These are phyloP conservation scores for Nicotiana rustica DNA, from an alignment of 305 asterid genomes.

Conservation along the genomic window DNA sequence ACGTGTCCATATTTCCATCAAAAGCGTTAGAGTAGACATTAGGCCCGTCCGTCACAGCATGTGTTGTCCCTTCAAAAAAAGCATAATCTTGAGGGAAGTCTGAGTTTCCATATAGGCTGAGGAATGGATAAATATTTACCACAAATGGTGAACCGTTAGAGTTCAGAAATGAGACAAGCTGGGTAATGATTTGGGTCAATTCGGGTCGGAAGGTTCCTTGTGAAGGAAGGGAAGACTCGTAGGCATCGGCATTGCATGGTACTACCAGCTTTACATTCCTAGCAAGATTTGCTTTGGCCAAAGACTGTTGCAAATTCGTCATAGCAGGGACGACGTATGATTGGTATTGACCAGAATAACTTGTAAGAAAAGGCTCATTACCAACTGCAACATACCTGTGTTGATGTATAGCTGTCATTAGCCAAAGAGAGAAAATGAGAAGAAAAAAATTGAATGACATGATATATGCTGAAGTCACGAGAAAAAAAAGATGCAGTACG, in stretches of 20 bases:
- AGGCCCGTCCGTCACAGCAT: slow-evolving; percentile 78
- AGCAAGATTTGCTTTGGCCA: slow-evolving; percentile 74
- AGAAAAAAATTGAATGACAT: slow-evolving; percentile 11
- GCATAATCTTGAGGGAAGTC: slow-evolving; percentile 97
- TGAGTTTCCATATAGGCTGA: slow-evolving; percentile 80
- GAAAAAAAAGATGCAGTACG: neutral
- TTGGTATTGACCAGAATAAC: slow-evolving; percentile 83
- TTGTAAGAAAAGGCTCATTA: slow-evolving; percentile 84
- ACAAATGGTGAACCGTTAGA: slow-evolving; percentile 88
- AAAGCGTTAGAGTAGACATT: slow-evolving; percentile 81
- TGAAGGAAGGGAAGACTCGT: slow-evolving; percentile 83
- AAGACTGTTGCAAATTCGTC: slow-evolving; percentile 74
- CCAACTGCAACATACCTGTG: slow-evolving; percentile 90
- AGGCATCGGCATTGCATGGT: slow-evolving; percentile 99
- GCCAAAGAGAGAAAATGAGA: slow-evolving; percentile 31
- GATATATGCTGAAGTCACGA: neutral
- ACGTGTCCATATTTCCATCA: slow-evolving; percentile 91
- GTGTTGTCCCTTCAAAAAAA: slow-evolving; percentile 82
- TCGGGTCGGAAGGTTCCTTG: slow-evolving; percentile 93
- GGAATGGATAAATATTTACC: slow-evolving; percentile 89
- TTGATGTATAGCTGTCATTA: slow-evolving; percentile 39
- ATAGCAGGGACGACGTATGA: slow-evolving; percentile 77
- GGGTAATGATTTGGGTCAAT: slow-evolving; percentile 72
- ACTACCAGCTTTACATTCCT: slow-evolving; percentile 78
- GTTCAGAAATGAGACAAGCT: slow-evolving; percentile 79